phyloP scores from a whole-genome alignment of 495 filamentous ascomycete species.

The Neurospora sp. region DNA sequence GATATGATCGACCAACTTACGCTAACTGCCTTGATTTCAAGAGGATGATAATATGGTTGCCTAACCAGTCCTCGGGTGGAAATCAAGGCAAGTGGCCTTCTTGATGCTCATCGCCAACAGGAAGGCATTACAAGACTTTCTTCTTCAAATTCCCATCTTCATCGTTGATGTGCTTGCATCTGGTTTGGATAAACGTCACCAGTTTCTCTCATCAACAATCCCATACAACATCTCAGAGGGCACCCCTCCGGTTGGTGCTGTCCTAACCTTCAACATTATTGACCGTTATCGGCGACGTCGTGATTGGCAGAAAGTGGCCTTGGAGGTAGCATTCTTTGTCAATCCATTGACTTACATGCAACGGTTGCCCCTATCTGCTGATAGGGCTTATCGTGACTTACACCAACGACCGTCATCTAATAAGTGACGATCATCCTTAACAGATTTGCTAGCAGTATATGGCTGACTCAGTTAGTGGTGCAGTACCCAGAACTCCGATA shows the following conservation, averaged over 20 bases:
- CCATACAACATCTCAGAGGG: neutral
- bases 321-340: neutral
- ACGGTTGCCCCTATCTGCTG: neutral
- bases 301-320: neutral
- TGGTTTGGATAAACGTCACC: neutral
- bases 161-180: neutral
- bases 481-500: neutral
- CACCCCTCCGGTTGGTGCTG: neutral
- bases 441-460: neutral
- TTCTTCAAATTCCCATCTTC: neutral
- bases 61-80: neutral
- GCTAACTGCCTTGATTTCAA: neutral
- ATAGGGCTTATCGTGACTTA: neutral
- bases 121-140: neutral
- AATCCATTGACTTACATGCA: neutral
- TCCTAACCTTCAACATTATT: neutral
- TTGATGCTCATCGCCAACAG: neutral
- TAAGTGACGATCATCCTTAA: neutral
- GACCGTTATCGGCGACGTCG: neutral
- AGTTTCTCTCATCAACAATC: neutral
- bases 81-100: neutral
- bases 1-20: neutral
- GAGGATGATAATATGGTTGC: neutral
- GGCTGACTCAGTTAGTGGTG: neutral
- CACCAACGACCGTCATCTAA: neutral